Conservation (phyloP, 2,329 filamentous ascomycete genomes). For the Alternaria sp. region DNA sequence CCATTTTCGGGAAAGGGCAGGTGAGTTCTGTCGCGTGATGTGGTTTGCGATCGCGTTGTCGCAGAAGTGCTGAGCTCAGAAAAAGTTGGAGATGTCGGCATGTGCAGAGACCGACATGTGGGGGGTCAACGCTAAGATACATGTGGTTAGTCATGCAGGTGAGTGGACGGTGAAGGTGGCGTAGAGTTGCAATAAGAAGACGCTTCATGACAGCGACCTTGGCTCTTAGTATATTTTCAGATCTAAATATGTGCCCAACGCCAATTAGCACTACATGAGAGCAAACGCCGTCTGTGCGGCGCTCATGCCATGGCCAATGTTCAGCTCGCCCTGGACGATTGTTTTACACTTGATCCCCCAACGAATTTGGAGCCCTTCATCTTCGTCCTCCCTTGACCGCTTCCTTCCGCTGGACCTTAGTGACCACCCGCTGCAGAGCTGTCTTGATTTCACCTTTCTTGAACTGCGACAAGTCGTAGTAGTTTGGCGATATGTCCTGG, state of each 20-base stretch:
- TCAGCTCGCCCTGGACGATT: neutral
- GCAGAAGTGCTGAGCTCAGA: conserved; percentile 26
- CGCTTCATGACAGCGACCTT: neutral
- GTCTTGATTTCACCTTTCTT: conserved; percentile 85
- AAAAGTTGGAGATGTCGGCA: conserved; percentile 45
- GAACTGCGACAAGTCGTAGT: conserved; percentile 87
- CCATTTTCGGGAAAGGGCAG: conserved; percentile 31
- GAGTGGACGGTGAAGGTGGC: neutral
- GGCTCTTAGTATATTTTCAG: neutral
- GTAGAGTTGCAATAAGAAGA: neutral
- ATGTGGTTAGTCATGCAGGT: conserved; percentile 9
- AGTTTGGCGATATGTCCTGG: conserved; percentile 89
- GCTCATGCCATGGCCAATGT: neutral
- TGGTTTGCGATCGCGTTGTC: conserved; percentile 29
- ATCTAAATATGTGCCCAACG: conserved; percentile 4
- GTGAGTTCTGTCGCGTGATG: conserved; percentile 7
- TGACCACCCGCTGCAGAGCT: conserved; percentile 63
- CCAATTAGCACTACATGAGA: neutral
- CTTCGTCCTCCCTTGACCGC: conserved; percentile 32
- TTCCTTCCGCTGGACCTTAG: conserved; percentile 64
- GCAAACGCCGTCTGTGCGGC: neutral
- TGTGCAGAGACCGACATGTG: conserved; percentile 19
- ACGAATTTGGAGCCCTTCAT: neutral
- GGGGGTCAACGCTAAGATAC: conserved; percentile 22
- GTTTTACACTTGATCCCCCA: neutral